Base-by-base conservation (phyloP, 2,329 filamentous ascomycete species). In the Ascochyta lentis region DNA sequence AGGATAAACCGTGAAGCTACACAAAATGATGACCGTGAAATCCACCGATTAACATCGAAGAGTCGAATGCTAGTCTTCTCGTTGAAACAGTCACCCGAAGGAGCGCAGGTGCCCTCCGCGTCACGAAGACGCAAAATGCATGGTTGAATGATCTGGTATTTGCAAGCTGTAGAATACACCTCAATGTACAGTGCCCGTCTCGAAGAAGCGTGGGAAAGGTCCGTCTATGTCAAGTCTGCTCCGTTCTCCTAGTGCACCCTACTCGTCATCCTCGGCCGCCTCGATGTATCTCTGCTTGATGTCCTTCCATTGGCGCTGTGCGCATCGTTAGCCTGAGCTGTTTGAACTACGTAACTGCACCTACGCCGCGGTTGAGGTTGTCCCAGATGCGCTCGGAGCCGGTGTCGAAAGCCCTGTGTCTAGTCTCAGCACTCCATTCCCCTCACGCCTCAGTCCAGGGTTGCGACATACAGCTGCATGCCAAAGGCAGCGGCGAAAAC, bases 271-370 rank as follows among this genome's bases (percentile, higher is more conserved):
- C 63, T 90, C 88, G 53, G 82, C 85, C 57, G 83, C 83, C 80
- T 90, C 74, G 72, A 96, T 78, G 79, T 96, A 99, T 80, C 85
- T 89, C 78, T 88, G 82, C 82, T 96, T 94, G 83, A 99, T 97
- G 78, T 99, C 95, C 86, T 97, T 97, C 95, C 95, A 98, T 96
- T 97, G 94, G 74, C 94, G 92, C 94, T 98, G 74, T 69, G 56
- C 16, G 12, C 24, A 26, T 15, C 23, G 52, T 73, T 66, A 73
- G 71, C 66, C 24, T 13, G 15, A 34, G 16, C 22, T 29, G 6
- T 12, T n/a, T 9, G 5, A 29, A 33, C 10, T 7, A 15, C 9
- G 13, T 19, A 9, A 2, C 4, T 45, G 6, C 56, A 73, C 71
- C 29, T 71, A 97, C 94, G 72, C 95, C 95, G 73, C 84, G 86